phyloP scores from a whole-genome alignment of 1,139 yeast genomes.

The Taiozyma sp. region DNA sequence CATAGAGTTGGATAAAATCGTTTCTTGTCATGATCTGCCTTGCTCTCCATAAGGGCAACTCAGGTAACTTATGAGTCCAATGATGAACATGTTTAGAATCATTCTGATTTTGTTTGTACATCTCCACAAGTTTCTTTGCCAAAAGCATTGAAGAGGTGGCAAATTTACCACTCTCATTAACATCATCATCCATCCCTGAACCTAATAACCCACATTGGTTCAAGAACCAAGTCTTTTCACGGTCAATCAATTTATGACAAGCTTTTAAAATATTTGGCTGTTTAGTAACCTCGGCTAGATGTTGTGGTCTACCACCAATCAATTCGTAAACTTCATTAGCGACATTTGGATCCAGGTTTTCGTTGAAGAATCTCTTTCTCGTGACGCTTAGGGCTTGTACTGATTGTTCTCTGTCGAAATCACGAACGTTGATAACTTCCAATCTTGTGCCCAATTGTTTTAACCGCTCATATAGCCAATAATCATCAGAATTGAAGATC shows the following conservation, averaged over 20 bases:
- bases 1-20: constrained; percentile 73
- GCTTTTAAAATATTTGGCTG: constrained; percentile 59
- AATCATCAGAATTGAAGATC: constrained; percentile 78
- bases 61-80: constrained; percentile 56
- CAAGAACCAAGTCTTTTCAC: constrained; percentile 82
- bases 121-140: constrained; percentile 66
- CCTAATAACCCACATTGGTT: constrained; percentile 82
- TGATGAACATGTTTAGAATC: constrained; percentile 11
- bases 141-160: constrained; percentile 73
- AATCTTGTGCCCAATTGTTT: constrained; percentile 70
- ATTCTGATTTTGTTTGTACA: constrained; percentile 40
- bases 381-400: constrained; percentile 51
- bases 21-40: constrained; percentile 83
- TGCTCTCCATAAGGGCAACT: constrained; percentile 78
- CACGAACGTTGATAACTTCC: constrained; percentile 69
- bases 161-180: constrained; percentile 81
- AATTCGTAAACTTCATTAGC: constrained; percentile 61
- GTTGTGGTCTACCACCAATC: constrained; percentile 86
- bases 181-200: constrained; percentile 82
- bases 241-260: constrained; percentile 66
- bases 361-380: constrained; percentile 44
- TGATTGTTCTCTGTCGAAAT: constrained; percentile 55
- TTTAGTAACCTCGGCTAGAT: constrained; percentile 68
- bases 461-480: constrained; percentile 80
- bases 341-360: constrained; percentile 30